Conservation (phyloP, 805 yeast genomes). For the Wilhelminamyces savonicus region DNA sequence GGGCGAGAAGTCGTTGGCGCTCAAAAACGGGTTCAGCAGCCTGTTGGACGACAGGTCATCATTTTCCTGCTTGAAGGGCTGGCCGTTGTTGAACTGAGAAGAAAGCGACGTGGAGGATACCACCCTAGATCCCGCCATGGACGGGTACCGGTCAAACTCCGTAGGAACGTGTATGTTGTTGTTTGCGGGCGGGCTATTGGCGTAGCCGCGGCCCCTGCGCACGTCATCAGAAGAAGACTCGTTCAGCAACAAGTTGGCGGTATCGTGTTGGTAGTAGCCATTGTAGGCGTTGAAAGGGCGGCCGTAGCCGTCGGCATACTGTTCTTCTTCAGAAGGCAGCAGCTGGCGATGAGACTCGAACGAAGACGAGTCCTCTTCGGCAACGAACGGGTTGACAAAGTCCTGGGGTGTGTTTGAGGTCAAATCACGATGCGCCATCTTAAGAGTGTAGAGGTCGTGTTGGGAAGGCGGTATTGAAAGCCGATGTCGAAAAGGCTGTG, state of each 20-base stretch:
- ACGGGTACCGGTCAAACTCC: slow-evolving; percentile 65
- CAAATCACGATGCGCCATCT: too few relatives aligned
- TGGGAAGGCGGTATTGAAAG: too few relatives aligned
- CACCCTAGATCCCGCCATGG: slow-evolving; percentile 51
- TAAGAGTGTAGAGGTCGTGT: too few relatives aligned
- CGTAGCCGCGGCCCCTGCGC: not conserved
- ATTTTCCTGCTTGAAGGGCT: slow-evolving; percentile 1
- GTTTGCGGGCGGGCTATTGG: too few relatives aligned
- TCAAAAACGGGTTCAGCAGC: slow-evolving; percentile 8
- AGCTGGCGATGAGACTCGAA: slow-evolving; percentile 5
- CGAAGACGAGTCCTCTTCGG: not conserved
- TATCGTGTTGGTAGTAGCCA: slow-evolving; percentile 26
- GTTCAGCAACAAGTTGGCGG: slow-evolving; percentile 24
- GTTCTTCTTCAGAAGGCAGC: slow-evolving; percentile 10
- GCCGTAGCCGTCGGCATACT: slow-evolving; percentile 24
- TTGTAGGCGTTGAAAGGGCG: slow-evolving; percentile 36
- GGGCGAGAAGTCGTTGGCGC: slow-evolving; percentile 17
- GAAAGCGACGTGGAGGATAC: slow-evolving; percentile 40
- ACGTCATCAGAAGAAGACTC: not conserved
- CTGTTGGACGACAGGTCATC: slow-evolving; percentile 6
- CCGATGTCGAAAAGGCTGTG: too few relatives aligned
- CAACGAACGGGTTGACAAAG: slow-evolving; percentile 9
- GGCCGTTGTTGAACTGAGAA: not conserved
- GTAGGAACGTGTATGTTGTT: slow-evolving; percentile 37
- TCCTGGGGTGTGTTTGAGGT: slow-evolving; percentile 17